A percentile compares a stretch with the other conserved stretches of the same genome.
Evolutionary conservation across 352 stramenopile genomes (phyloP).

Genomic region (Phytophthora tubulina): DNA sequence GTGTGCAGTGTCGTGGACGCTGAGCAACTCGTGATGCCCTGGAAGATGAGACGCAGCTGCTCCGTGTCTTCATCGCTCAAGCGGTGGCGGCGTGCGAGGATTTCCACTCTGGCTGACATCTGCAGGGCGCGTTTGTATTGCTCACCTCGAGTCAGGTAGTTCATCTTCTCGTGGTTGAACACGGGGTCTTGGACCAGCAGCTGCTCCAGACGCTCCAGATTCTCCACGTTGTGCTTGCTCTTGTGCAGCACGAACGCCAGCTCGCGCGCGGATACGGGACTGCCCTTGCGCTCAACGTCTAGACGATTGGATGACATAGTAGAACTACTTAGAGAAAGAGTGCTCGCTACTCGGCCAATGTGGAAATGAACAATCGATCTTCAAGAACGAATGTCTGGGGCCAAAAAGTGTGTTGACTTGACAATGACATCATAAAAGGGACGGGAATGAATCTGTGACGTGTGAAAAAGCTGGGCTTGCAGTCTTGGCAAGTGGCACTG

Average conservation of each 20-base stretch:
- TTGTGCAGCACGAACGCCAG: constrained; percentile 74
- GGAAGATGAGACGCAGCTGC: constrained; percentile 61
- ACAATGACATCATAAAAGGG: constrained; percentile 27
- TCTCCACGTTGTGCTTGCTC: constrained; percentile 59
- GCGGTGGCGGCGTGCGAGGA: constrained; percentile 58
- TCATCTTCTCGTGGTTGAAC: constrained; percentile 70
- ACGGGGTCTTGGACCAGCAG: constrained; percentile 65
- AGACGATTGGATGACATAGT: constrained; percentile 32
- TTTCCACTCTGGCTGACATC: constrained; percentile 68
- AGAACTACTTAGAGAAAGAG: not conserved
- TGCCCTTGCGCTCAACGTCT: constrained; percentile 57
- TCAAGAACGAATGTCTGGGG: constrained; percentile 3
- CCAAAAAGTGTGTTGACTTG: constrained; percentile 37
- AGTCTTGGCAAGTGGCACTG: not conserved
- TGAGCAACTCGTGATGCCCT: constrained; percentile 64
- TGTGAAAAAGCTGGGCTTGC: constrained; percentile 4
- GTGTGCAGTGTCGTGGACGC: constrained; percentile 72
- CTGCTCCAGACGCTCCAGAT: constrained; percentile 63
- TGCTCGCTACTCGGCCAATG: constrained; percentile 8
- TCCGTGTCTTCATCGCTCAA: constrained; percentile 70
- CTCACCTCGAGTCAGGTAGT: constrained; percentile 73
- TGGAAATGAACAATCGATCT: constrained; percentile 19
- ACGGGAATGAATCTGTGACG: not conserved
- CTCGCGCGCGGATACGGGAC: constrained; percentile 57
- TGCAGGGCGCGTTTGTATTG: constrained; percentile 66